Conservation (phyloP, 1,284 basidiomycete genomes). For the Leccinum fuscescens region DNA sequence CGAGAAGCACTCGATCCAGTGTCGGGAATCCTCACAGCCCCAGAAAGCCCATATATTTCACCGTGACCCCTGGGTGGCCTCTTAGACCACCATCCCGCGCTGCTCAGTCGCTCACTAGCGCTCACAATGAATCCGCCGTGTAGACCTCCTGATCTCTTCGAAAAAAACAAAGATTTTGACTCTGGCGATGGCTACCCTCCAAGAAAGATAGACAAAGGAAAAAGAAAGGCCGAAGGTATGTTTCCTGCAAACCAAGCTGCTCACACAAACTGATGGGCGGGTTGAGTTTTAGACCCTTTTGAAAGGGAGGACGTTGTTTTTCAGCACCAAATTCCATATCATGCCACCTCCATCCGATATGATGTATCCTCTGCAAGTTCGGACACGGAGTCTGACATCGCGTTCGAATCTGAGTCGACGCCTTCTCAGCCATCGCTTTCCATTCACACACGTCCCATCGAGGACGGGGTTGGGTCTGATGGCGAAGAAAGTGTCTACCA, state of each 20-base stretch:
- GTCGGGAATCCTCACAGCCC: conserved; percentile 7
- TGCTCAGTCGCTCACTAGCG: not conserved
- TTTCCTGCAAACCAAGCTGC: not conserved
- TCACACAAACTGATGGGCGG: not conserved
- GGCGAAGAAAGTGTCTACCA: conserved; percentile 20
- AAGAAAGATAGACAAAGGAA: conserved; percentile 22
- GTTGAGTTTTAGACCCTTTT: conserved; percentile 13
- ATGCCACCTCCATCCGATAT: not conserved
- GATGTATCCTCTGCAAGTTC: conserved; percentile 8
- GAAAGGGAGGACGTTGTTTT: not conserved
- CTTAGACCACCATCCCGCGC: not conserved
- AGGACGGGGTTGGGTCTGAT: conserved; percentile 4
- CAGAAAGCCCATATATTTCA: conserved; percentile 4
- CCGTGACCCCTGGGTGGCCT: not conserved
- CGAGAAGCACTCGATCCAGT: conserved; percentile 4
- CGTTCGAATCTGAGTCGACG: conserved; percentile 8
- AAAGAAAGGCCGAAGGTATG: conserved; percentile 23
- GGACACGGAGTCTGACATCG: conserved; percentile 5
- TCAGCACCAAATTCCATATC: not conserved
- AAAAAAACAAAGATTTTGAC: not conserved
- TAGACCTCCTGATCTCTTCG: conserved; percentile 21
- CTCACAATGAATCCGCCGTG: conserved; percentile 8
- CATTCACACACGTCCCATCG: not conserved
- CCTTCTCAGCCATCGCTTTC: conserved; percentile 1
- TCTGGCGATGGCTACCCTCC: conserved; percentile 1